Evolutionary conservation across 177 flowering plant species (phyloP), one percentile per base, ranked within the genome.

Genomic region (Vitis hybrid): DNA sequence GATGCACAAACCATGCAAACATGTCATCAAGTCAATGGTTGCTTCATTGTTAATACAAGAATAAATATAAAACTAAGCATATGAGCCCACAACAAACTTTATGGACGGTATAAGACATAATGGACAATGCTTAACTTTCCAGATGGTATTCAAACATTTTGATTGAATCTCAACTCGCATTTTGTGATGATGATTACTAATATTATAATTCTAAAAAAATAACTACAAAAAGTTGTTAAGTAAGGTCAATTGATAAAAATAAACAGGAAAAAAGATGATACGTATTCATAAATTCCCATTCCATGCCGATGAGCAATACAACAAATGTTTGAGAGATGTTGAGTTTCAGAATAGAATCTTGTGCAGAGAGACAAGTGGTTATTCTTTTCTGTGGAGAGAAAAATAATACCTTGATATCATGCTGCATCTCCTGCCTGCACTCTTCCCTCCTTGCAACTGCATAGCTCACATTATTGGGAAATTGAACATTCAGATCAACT

Each of bases 21-120:
- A 57, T 74, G 77, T 59, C 77, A 12, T 12, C 11, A 32, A 17
- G 48, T 17, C 32, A 68, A 17, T 67, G 71, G 67, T 18, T 60
- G 39, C 5, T 68, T 13, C 6, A 48, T 60, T 51, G n/a, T 56
- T 56, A 21, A 67, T 54, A 19, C 21, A 49, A 48, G 1, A 4
- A 30, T 26, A 10, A 54, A 65, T 55, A 23, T 51, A 1, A 54
- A 55, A 26, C 11, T 14, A 19, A 65, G 12, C 56, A 12, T 23
- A 12, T 15, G 48, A 48, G 30, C 62, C 19, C 52, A 26, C 66
- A 62, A 62, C 67, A 67, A 67, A 67, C 71, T 73, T 66, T 45
- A 34, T 60, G 64, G 75, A 17, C 60, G 70, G 70, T 45, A 34
- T 13, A 26, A 3, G 30, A 26, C 30, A 26, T 26, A 26, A 26